Evolutionary conservation across 805 yeast genomes (phyloP).

Genomic region (Candida arabinofermentans): DNA sequence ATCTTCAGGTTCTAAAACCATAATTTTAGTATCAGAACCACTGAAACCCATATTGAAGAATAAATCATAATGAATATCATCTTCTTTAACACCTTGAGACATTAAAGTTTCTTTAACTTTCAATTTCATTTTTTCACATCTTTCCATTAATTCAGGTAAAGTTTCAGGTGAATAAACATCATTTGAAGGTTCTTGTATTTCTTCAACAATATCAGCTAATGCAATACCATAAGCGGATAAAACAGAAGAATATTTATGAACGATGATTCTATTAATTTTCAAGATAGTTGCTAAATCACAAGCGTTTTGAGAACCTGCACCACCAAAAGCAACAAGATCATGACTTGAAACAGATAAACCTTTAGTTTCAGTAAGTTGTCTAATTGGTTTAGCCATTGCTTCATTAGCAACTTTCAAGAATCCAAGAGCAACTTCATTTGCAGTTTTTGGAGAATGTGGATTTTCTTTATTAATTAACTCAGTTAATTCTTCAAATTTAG

Average conservation of each 20-base stretch:
- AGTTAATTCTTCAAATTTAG: slow-evolving; percentile 52
- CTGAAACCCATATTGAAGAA: slow-evolving; percentile 75
- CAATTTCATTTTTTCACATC: slow-evolving; percentile 41
- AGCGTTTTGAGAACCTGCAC: slow-evolving; percentile 93
- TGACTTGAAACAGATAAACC: slow-evolving; percentile 68
- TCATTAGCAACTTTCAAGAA: slow-evolving; percentile 82
- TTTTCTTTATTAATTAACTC: slow-evolving; percentile 50
- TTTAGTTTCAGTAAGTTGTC: slow-evolving; percentile 80
- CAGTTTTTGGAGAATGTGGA: slow-evolving; percentile 36
- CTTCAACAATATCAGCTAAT: slow-evolving; percentile 80
- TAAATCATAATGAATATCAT: slow-evolving; percentile 51
- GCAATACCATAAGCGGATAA: slow-evolving; percentile 87
- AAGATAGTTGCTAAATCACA: slow-evolving; percentile 67
- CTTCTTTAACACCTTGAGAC: slow-evolving; percentile 50
- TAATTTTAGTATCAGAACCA: slow-evolving; percentile 86
- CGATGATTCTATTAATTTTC: slow-evolving; percentile 63
- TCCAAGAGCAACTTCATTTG: slow-evolving; percentile 74
- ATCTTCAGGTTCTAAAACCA: slow-evolving; percentile 40
- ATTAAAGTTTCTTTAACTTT: slow-evolving; percentile 39
- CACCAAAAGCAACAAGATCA: slow-evolving; percentile 80
- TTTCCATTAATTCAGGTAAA: slow-evolving; percentile 33
- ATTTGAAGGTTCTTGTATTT: slow-evolving; percentile 68
- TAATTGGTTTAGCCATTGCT: slow-evolving; percentile 85
- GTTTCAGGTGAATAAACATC: slow-evolving; percentile 34
- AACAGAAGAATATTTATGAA: slow-evolving; percentile 79